Evolutionary conservation across 495 filamentous ascomycete species (phyloP).

Genomic region (Geopyxis carbonaria): DNA sequence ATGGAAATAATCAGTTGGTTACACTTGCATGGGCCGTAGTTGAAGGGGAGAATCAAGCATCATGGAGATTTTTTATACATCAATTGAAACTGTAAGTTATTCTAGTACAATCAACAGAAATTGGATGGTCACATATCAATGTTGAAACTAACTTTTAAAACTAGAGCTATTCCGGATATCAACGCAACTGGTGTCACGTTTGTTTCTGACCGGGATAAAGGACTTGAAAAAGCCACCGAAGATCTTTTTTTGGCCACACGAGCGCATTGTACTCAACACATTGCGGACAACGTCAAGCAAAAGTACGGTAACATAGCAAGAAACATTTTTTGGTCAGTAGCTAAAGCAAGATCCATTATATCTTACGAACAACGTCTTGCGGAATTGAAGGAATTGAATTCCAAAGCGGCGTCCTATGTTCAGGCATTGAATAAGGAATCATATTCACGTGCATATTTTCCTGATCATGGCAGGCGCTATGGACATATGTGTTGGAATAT

Average conservation of each 20-base stretch:
- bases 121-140: too few relatives aligned
- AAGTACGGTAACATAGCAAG: neutral
- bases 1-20: slow-evolving; percentile 10
- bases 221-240: neutral
- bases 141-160: neutral
- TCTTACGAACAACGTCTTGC: neutral
- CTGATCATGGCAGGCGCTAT: slow-evolving; percentile 2
- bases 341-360: neutral
- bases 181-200: neutral
- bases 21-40: slow-evolving; percentile 13
- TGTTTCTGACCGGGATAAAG: slow-evolving; percentile 7
- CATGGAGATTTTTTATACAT: slow-evolving; percentile 10
- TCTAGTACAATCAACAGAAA: neutral
- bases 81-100: slow-evolving; percentile 2
- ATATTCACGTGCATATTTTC: slow-evolving; percentile 1
- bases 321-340: slow-evolving; percentile 3
- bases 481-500: slow-evolving; percentile 10
- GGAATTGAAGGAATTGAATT: neutral
- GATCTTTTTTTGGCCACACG: neutral
- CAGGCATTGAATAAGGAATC: neutral
- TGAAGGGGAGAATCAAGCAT: slow-evolving; percentile 12
- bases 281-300: slow-evolving; percentile 3
- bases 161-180: slow-evolving; percentile 8
- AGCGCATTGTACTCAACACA: slow-evolving; percentile 3
- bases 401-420: neutral